Base-by-base conservation (phyloP, 139 green algal species). In the Asterochloris erici region DNA sequence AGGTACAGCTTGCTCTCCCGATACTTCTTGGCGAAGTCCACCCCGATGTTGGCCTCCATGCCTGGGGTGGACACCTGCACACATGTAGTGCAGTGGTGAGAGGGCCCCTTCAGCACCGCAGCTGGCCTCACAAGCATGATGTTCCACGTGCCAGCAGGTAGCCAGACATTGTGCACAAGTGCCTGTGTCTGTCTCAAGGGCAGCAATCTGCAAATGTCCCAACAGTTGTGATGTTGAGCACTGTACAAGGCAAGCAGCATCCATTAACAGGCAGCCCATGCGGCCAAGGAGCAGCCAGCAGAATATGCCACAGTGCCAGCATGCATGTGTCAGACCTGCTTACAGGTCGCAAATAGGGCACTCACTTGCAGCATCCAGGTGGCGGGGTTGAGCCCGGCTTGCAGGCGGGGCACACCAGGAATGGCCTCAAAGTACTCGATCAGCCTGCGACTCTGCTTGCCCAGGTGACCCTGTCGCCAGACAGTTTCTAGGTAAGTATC, bases 321-420 rank as follows among this genome's bases (percentile, higher is more conserved):
- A 60, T 24, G 24, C 71, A 77, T 6, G n/a, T 77, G 71, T 1
- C 71, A 28, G n/a, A 12, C 13, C 27, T n/a, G n/a, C n/a, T 27
- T 27, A 60, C 73, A 38, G 17, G 73, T 6, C 4, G 38, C 38
- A 54, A 54, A 54, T 2, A 10, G 38, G 38, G 38, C 38, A 54
- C 38, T 54, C 38, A 54, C 74, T 23, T 83, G 79, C 27, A 96
- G 86, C 92, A 96, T 95, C 93, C 93, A 96, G 14, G 91, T 96
- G 70, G 93, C 90, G 14, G 93, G 93, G 86, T 96, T 96, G 78
- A 91, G 82, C 24, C 89, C 86, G 11, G 85, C 81, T 62, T 68
- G 29, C 63, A 93, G 81, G 15, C 29, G 66, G 27, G 81, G 81
- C 12, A 91, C 84, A 14, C 79, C 83, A 17, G 73, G 73, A 14